Evolutionary conservation across 441 rosid genomes (phyloP).

Genomic region (Eutrema salsugineum): DNA sequence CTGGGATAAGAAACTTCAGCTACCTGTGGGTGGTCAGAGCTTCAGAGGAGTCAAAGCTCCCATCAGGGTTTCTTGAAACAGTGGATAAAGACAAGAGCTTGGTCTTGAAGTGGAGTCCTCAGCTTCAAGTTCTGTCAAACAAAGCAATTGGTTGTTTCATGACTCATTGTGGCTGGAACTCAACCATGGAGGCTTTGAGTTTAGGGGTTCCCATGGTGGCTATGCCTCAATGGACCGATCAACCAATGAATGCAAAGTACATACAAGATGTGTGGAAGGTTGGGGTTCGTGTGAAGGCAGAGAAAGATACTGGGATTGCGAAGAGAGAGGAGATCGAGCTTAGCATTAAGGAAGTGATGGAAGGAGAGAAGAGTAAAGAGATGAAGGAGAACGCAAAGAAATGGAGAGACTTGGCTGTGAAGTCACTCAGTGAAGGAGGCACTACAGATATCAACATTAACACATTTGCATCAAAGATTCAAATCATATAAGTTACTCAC

Average conservation of each 20-base stretch:
- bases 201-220: constrained; percentile 58
- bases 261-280: constrained; percentile 49
- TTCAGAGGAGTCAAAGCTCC: constrained; percentile 45
- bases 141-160: constrained; percentile 44
- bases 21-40: constrained; percentile 62
- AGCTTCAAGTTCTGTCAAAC: constrained; percentile 48
- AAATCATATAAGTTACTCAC: background rate
- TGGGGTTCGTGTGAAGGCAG: constrained; percentile 33
- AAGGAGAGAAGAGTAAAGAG: constrained; percentile 38
- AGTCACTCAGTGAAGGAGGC: constrained; percentile 41
- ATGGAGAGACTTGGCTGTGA: constrained; percentile 43
- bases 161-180: constrained; percentile 53
- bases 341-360: constrained; percentile 35
- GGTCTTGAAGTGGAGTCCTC: constrained; percentile 53
- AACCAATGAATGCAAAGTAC: constrained; percentile 47
- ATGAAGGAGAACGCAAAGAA: constrained; percentile 32
- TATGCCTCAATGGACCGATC: constrained; percentile 64
- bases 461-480: constrained; percentile 22
- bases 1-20: constrained; percentile 29
- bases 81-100: constrained; percentile 32
- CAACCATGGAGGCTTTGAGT: constrained; percentile 43
- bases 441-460: constrained; percentile 35
- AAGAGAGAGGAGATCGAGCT: constrained; percentile 34
- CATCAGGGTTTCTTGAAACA: constrained; percentile 29
- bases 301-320: constrained; percentile 33